Percentiles rank a stretch among this genome's conserved stretches.
Conservation (phyloP, 164 flowering plant genomes). For the Brasenia schreberi region DNA sequence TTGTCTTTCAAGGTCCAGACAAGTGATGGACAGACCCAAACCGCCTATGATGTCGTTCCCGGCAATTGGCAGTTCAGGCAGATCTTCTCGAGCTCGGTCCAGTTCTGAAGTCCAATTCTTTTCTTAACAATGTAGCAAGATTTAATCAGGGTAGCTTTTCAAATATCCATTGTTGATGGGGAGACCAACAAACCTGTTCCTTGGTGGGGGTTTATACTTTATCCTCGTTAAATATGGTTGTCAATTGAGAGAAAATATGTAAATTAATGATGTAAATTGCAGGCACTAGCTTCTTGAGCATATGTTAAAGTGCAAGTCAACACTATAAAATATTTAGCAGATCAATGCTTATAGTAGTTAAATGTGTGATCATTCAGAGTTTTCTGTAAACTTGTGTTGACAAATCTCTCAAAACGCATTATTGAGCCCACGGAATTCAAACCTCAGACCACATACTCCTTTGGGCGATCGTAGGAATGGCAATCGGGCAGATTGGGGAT, state of each 20-base stretch:
- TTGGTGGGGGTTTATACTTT: neutral
- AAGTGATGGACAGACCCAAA: slow-evolving; percentile 46
- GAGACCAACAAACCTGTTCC: neutral
- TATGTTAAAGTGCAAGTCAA: too few species aligned
- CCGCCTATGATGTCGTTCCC: slow-evolving; percentile 40
- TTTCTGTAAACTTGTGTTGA: too few species aligned
- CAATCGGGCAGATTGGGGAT: too few species aligned
- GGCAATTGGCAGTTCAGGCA: slow-evolving; percentile 76
- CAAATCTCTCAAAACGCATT: too few species aligned
- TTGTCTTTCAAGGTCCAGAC: slow-evolving; percentile 74
- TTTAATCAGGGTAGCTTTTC: neutral
- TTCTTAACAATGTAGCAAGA: neutral
- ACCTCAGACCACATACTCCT: too few species aligned
- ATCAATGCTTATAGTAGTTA: too few species aligned
- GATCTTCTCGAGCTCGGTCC: slow-evolving; percentile 45
- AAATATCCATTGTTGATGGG: neutral
- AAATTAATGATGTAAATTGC: neutral
- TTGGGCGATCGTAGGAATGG: too few species aligned
- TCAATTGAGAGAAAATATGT: neutral
- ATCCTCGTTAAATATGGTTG: neutral
- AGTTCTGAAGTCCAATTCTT: slow-evolving; percentile 28
- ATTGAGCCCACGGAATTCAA: too few species aligned
- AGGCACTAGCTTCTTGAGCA: neutral
- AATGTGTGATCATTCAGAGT: too few species aligned
- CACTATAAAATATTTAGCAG: too few species aligned